Evolutionary conservation across 1,139 yeast genomes (phyloP).

Genomic region (Saccharomyces hybrid): DNA sequence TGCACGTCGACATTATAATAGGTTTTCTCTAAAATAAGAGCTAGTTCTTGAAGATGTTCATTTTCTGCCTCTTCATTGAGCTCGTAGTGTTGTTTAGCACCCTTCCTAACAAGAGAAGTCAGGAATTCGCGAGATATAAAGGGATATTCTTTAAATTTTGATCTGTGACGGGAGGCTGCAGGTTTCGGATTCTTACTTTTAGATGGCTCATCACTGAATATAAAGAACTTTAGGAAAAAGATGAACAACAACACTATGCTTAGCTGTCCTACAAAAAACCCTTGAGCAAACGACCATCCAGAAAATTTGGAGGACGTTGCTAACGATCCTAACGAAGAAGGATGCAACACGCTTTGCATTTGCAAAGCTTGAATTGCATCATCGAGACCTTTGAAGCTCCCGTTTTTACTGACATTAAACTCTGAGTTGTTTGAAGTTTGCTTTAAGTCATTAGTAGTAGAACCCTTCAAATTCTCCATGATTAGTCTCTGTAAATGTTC

Average conservation of each 20-base stretch:
- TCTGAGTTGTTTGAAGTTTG: background rate
- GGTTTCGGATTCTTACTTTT: constrained; percentile 18
- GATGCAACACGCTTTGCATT: background rate
- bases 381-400: background rate
- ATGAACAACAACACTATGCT: constrained; percentile 71
- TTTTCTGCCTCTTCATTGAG: constrained; percentile 25
- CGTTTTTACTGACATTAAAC: background rate
- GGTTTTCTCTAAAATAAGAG: constrained; percentile 73
- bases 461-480: constrained; percentile 11
- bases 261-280: constrained; percentile 73
- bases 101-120: constrained; percentile 25
- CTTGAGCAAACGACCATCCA: constrained; percentile 64
- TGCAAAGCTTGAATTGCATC: background rate
- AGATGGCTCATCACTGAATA: constrained; percentile 57
- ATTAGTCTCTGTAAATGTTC: constrained; percentile 31
- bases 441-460: constrained; percentile 1
- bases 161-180: constrained; percentile 5
- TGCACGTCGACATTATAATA: constrained; percentile 87
- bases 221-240: constrained; percentile 75
- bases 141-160: constrained; percentile 13
- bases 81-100: constrained; percentile 13
- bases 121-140: constrained; percentile 27
- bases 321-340: background rate
- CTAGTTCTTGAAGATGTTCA: constrained; percentile 28
- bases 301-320: background rate